Conservation (phyloP, 2,329 filamentous ascomycete species). For the Geosmithia putterillii region DNA sequence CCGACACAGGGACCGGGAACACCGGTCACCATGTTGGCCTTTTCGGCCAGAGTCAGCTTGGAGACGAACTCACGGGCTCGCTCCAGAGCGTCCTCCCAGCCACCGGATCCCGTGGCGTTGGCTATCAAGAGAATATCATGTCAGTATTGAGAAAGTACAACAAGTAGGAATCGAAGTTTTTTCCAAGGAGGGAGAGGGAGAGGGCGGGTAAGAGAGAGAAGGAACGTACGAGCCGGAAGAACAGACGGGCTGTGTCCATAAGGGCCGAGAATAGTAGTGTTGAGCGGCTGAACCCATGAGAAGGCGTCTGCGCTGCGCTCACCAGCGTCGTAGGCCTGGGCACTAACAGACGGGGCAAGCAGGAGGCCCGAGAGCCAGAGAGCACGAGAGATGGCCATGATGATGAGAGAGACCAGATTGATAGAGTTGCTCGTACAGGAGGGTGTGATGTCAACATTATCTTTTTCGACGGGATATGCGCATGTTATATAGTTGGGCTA, state of each 20-base stretch:
- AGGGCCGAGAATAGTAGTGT: constrained; percentile 25
- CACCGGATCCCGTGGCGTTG: constrained; percentile 19
- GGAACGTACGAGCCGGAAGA: constrained; percentile 21
- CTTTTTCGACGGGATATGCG: background rate
- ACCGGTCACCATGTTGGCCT: constrained; percentile 20
- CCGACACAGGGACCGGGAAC: constrained; percentile 18
- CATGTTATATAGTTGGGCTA: background rate
- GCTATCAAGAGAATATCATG: constrained; percentile 9
- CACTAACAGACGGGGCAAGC: constrained; percentile 12
- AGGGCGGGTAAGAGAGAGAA: background rate
- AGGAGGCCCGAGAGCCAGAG: constrained; percentile 25
- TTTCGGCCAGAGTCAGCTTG: constrained; percentile 15
- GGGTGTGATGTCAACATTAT: background rate
- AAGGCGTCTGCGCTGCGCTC: constrained; percentile 16
- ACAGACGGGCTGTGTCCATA: constrained; percentile 24
- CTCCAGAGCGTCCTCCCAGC: constrained; percentile 20
- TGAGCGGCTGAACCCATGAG: constrained; percentile 24
- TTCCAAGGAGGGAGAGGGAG: too few relatives aligned
- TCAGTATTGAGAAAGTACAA: too few relatives aligned
- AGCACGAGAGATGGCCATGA: background rate
- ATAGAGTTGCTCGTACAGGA: background rate
- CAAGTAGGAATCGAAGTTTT: too few relatives aligned
- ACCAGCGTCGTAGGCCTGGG: constrained; percentile 12
- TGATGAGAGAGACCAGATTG: background rate
- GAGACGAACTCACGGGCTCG: constrained; percentile 21